Conservation (phyloP, 1,284 basidiomycete genomes). For the Malassezia japonica region DNA sequence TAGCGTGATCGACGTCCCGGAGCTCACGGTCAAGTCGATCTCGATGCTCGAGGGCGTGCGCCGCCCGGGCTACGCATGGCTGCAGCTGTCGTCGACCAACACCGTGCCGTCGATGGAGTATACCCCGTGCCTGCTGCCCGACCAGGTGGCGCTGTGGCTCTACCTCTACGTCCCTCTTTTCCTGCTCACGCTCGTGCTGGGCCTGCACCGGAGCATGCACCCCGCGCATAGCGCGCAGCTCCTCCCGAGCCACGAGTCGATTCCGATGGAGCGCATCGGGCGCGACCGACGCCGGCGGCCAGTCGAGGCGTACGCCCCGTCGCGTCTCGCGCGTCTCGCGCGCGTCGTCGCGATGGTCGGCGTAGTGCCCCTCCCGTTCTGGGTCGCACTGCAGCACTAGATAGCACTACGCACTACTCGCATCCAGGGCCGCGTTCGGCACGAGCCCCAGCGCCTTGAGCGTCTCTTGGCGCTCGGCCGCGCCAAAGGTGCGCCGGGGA, state of each 20-base stretch:
- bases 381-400: neutral
- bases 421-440: conserved; percentile 44
- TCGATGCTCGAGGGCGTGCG: conserved; percentile 37
- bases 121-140: conserved; percentile 30
- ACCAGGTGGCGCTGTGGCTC: conserved; percentile 35
- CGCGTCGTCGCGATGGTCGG: neutral
- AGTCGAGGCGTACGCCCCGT: too few relatives aligned
- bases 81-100: conserved; percentile 19
- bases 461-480: conserved; percentile 29
- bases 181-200: conserved; percentile 12
- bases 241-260: neutral
- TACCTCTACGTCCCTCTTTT: conserved; percentile 23
- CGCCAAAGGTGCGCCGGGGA: conserved; percentile 39
- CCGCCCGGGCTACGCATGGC: conserved; percentile 30
- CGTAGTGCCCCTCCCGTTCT: neutral
- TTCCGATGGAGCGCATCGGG: neutral
- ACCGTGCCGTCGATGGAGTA: conserved; percentile 15
- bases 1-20: conserved; percentile 13
- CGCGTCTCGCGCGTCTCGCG: neutral
- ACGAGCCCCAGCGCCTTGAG: conserved; percentile 42
- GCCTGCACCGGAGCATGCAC: neutral
- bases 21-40: conserved; percentile 37
- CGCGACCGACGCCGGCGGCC: too few relatives aligned
- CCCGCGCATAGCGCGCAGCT: too few relatives aligned
- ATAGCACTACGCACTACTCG: neutral